A percentile compares a stretch with the other conserved stretches of the same genome.
phyloP scores from a whole-genome alignment of 148 eudicot species.

The Amaranthus cruentus region DNA sequence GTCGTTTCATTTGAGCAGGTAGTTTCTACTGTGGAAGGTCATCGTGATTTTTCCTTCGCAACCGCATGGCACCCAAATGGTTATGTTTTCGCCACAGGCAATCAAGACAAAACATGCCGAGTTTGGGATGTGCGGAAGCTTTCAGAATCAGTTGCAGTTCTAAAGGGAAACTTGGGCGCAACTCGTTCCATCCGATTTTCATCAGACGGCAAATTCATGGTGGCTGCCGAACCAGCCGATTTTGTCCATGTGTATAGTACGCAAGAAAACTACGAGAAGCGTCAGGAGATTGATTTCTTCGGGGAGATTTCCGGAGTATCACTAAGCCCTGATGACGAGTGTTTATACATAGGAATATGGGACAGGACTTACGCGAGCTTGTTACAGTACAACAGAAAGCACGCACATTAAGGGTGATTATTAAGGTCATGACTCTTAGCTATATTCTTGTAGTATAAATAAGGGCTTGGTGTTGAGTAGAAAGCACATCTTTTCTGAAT shows the following conservation, averaged over 20 bases:
- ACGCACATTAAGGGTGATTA: background rate
- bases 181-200: conserved; percentile 78
- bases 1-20: conserved; percentile 29
- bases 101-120: conserved; percentile 87
- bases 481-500: no score
- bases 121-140: conserved; percentile 81
- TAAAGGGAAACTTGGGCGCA: conserved; percentile 82
- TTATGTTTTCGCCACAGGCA: conserved; percentile 70
- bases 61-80: conserved; percentile 92
- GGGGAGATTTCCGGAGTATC: conserved; percentile 90
- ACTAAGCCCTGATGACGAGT: conserved; percentile 77
- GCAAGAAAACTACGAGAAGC: conserved; percentile 38
- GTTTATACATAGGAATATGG: conserved; percentile 73
- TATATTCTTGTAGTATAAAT: no score
- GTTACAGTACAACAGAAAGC: conserved; percentile 65
- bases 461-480: no score
- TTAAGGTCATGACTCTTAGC: no score
- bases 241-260: conserved; percentile 72
- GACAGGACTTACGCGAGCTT: conserved; percentile 89
- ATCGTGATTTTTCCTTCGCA: conserved; percentile 77
- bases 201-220: conserved; percentile 71
- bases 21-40: conserved; percentile 62
- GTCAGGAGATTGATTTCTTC: conserved; percentile 85
- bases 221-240: conserved; percentile 87
- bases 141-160: conserved; percentile 43